Conservation (phyloP, 768 basidiomycete species). For the Rhodotorula diobovata region DNA sequence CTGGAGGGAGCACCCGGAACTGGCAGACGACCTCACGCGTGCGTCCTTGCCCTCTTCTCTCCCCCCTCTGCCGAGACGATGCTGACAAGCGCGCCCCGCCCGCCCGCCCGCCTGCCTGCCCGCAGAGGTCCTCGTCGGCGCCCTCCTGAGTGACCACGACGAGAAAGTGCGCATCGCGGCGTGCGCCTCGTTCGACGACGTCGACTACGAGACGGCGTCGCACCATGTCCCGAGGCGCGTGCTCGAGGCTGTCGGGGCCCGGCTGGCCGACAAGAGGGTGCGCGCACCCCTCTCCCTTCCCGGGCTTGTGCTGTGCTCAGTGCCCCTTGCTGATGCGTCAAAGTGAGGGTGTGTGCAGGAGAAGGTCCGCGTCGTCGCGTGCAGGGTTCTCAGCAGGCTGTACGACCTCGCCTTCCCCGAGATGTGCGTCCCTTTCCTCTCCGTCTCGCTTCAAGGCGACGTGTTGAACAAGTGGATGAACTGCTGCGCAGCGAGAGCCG, state of each 20-base stretch:
- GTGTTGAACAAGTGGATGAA: slow-evolving; percentile 12
- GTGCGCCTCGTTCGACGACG: slow-evolving; percentile 68
- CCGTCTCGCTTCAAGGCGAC: not conserved
- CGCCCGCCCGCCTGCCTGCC: not conserved
- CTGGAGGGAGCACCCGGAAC: slow-evolving; percentile 62
- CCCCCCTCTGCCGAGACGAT: too few species aligned
- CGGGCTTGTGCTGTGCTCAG: not conserved
- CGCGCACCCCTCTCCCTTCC: slow-evolving; percentile 7
- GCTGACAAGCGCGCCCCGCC: too few species aligned
- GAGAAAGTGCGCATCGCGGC: slow-evolving; percentile 82
- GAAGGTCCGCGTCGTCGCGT: slow-evolving; percentile 58
- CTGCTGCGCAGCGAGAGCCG: slow-evolving; percentile 63
- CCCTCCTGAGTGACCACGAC: slow-evolving; percentile 77
- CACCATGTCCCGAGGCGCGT: slow-evolving; percentile 69
- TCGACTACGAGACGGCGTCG: slow-evolving; percentile 85
- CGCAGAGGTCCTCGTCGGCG: slow-evolving; percentile 56
- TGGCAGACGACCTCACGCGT: slow-evolving; percentile 70
- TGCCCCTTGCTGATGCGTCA: not conserved
- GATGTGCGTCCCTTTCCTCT: slow-evolving; percentile 60
- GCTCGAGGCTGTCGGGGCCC: slow-evolving; percentile 61
- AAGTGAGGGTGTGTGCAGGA: slow-evolving; percentile 37
- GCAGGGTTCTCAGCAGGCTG: slow-evolving; percentile 68
- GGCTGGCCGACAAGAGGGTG: slow-evolving; percentile 83
- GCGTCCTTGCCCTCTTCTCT: slow-evolving; percentile 40
- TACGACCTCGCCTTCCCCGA: slow-evolving; percentile 80